Evolutionary conservation across 2,329 filamentous ascomycete species (phyloP).

Genomic region (Trichoderma koningii): DNA sequence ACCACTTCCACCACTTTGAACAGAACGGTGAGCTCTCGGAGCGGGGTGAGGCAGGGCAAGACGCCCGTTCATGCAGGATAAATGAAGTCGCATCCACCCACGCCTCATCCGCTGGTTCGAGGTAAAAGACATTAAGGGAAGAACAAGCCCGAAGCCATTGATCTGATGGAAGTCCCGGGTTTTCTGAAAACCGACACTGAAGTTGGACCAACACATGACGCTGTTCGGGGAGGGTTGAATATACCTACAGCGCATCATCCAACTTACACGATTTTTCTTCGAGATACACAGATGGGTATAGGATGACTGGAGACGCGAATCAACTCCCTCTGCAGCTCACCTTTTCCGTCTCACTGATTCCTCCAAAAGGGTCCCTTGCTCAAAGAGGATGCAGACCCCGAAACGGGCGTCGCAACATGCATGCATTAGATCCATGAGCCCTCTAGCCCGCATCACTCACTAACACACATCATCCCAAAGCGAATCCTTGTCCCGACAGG

Average conservation of each 20-base stretch:
- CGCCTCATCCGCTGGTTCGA: neutral
- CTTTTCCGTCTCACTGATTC: neutral
- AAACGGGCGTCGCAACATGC: constrained; percentile 5
- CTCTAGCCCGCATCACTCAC: neutral
- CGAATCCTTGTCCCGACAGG: neutral
- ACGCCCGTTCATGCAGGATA: constrained; percentile 20
- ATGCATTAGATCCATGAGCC: constrained; percentile 6
- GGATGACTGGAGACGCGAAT: too few relatives aligned
- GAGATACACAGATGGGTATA: too few relatives aligned
- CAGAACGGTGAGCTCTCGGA: neutral
- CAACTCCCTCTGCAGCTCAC: neutral
- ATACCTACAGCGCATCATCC: too few relatives aligned
- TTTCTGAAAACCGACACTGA: too few relatives aligned
- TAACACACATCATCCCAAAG: neutral
- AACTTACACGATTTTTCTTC: too few relatives aligned
- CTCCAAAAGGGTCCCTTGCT: constrained; percentile 5
- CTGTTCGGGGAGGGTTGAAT: too few relatives aligned
- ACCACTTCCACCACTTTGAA: neutral
- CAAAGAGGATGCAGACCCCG: constrained; percentile 14
- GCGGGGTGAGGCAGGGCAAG: neutral
- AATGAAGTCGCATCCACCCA: constrained; percentile 1
- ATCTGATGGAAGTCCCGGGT: too few relatives aligned
- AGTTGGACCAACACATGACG: too few relatives aligned
- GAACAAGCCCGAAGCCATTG: too few relatives aligned
- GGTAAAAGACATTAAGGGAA: neutral